These are phyloP conservation scores for Cladorrhinum samala DNA, from an alignment of 495 filamentous ascomycete genomes.

Conservation along the genomic window DNA sequence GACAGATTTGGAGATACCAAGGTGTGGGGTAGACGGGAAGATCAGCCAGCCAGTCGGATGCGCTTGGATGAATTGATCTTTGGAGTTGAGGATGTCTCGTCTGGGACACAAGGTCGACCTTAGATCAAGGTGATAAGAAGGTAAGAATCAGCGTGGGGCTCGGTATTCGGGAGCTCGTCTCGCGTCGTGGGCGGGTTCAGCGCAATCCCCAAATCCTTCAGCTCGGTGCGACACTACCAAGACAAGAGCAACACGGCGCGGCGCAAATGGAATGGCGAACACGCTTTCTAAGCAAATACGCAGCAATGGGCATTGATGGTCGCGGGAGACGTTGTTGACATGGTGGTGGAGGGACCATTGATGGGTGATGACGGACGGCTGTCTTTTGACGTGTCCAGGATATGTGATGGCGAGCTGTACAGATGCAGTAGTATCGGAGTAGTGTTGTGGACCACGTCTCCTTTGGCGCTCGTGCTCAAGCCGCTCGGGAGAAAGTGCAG, in stretches of 20 bases:
- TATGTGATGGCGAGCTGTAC: neutral
- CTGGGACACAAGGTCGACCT: too few relatives aligned
- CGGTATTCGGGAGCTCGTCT: neutral
- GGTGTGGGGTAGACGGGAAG: slow-evolving; percentile 19
- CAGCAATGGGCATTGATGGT: neutral
- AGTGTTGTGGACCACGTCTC: too few relatives aligned
- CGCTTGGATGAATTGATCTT: slow-evolving; percentile 6
- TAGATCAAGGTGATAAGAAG: too few relatives aligned
- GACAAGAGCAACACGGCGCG: neutral
- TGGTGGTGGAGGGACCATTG: too few relatives aligned
- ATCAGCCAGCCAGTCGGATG: slow-evolving; percentile 15
- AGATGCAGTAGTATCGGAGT: too few relatives aligned
- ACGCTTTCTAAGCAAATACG: too few relatives aligned
- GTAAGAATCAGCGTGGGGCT: too few relatives aligned
- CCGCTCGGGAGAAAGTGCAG: neutral
- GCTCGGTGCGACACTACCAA: neutral
- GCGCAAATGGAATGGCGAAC: neutral
- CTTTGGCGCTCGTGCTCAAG: neutral
- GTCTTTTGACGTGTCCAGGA: neutral
- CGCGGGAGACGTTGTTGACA: neutral
- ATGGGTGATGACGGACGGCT: neutral
- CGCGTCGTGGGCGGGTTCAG: neutral
- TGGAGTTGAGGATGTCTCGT: neutral
- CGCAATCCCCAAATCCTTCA: neutral
- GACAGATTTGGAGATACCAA: slow-evolving; percentile 17